These are phyloP conservation scores for Paraurostyla sp. DNA, from an alignment of 73 alveolate species.

Conservation along the genomic window DNA sequence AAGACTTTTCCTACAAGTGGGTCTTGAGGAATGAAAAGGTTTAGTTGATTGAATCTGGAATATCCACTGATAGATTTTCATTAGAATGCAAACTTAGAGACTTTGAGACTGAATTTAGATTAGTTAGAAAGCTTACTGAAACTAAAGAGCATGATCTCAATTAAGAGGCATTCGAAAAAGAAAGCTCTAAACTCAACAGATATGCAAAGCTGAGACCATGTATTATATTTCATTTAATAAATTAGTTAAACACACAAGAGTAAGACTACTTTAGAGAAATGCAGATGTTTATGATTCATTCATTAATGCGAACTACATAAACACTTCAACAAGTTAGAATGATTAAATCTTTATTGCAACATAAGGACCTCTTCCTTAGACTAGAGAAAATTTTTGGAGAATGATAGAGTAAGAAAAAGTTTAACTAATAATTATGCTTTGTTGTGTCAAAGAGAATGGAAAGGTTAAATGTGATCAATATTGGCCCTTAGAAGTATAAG, in stretches of 20 bases:
- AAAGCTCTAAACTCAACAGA: conserved; percentile 75
- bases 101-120: conserved; percentile 71
- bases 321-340: conserved; percentile 54
- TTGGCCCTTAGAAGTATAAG: conserved; percentile 87
- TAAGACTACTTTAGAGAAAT: conserved; percentile 49
- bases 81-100: conserved; percentile 52
- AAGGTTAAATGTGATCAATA: conserved; percentile 93
- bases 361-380: conserved; percentile 92
- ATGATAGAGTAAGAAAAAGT: conserved; percentile 95
- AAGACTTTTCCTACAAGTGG: conserved; percentile 73
- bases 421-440: conserved; percentile 90
- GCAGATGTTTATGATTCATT: conserved; percentile 71
- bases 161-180: conserved; percentile 72
- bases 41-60: conserved; percentile 74
- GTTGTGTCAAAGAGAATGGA: conserved; percentile 88
- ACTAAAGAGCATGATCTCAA: conserved; percentile 75
- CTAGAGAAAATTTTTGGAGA: conserved; percentile 94
- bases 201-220: conserved; percentile 85
- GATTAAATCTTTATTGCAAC: conserved; percentile 92
- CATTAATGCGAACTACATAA: conserved; percentile 85
- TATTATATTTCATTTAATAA: background rate
- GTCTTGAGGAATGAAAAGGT: conserved; percentile 63
- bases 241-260: conserved; percentile 71
- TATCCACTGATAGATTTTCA: conserved; percentile 47
- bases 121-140: conserved; percentile 85